These are phyloP conservation scores for Chernovozyma aurita DNA, from an alignment of 1,139 yeast species.

Conservation along the genomic window DNA sequence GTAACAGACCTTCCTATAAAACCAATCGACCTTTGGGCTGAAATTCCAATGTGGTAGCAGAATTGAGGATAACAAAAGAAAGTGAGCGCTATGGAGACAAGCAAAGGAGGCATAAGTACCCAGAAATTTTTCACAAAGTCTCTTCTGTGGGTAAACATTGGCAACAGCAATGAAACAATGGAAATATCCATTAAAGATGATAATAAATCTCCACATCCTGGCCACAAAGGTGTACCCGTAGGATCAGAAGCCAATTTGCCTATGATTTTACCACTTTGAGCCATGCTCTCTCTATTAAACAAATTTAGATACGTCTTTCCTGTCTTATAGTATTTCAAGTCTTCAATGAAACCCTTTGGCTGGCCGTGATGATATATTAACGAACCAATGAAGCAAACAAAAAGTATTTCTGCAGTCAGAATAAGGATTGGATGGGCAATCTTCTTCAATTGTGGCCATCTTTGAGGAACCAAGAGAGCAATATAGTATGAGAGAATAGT, in stretches of 20 bases:
- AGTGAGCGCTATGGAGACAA: slow-evolving; percentile 52
- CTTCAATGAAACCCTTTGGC: slow-evolving; percentile 44
- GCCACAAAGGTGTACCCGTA: slow-evolving; percentile 47
- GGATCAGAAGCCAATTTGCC: slow-evolving; percentile 14
- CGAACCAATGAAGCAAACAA: slow-evolving; percentile 59
- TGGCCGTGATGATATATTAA: slow-evolving; percentile 45
- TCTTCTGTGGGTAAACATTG: slow-evolving; percentile 69
- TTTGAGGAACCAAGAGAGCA: slow-evolving; percentile 47
- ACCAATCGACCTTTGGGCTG: slow-evolving; percentile 58
- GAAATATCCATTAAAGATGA: slow-evolving; percentile 70
- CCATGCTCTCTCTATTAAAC: slow-evolving; percentile 37
- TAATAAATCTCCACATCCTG: slow-evolving; percentile 79
- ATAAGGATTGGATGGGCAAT: slow-evolving; percentile 69
- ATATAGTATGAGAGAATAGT: slow-evolving; percentile 52
- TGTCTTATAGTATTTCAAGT: slow-evolving; percentile 56
- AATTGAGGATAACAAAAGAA: slow-evolving; percentile 68
- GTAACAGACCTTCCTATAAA: slow-evolving; percentile 82
- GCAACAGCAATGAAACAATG: slow-evolving; percentile 69
- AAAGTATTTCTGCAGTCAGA: slow-evolving; percentile 57
- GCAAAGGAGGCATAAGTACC: slow-evolving; percentile 55
- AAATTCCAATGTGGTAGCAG: slow-evolving; percentile 61
- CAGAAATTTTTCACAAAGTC: slow-evolving; percentile 60
- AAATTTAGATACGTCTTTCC: slow-evolving; percentile 62
- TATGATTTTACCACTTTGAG: slow-evolving; percentile 22
- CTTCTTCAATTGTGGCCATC: slow-evolving; percentile 44